Evolutionary conservation across 306 rosid species (phyloP).

Genomic region (Ammopiptanthus mongolicus): DNA sequence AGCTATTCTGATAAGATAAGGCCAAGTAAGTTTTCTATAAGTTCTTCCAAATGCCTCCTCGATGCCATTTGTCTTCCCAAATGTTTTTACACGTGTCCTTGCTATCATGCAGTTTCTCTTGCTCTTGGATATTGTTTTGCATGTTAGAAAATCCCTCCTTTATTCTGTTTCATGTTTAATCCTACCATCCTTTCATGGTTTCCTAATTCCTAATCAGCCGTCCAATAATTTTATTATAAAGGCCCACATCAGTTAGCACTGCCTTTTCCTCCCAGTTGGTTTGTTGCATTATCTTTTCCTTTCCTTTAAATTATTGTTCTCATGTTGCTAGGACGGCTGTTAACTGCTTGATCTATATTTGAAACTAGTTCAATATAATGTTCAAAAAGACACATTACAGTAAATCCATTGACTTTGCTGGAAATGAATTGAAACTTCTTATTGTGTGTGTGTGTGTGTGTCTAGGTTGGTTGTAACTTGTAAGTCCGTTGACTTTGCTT

Average conservation of each 20-base stretch:
- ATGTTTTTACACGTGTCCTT: too few species aligned
- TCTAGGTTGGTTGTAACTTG: neutral
- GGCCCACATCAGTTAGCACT: neutral
- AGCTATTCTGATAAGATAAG: too few species aligned
- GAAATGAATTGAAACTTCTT: neutral
- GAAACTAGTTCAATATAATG: neutral
- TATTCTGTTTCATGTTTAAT: neutral
- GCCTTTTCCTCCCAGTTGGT: neutral
- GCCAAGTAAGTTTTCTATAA: too few species aligned
- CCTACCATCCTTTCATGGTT: neutral
- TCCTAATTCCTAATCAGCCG: neutral
- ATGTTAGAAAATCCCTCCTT: too few species aligned
- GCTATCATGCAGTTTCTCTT: too few species aligned
- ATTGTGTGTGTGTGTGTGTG: too few species aligned
- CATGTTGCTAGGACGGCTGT: neutral
- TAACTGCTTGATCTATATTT: conserved; percentile 4
- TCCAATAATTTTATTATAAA: neutral
- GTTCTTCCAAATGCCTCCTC: too few species aligned
- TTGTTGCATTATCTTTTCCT: neutral
- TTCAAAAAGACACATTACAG: neutral
- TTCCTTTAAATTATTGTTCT: neutral
- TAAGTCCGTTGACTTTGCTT: neutral
- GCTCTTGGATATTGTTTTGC: too few species aligned
- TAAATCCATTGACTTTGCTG: neutral
- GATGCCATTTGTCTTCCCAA: too few species aligned